Base-by-base conservation (phyloP, 2,329 filamentous ascomycete species). In the Pseudogymnoascus sp. region DNA sequence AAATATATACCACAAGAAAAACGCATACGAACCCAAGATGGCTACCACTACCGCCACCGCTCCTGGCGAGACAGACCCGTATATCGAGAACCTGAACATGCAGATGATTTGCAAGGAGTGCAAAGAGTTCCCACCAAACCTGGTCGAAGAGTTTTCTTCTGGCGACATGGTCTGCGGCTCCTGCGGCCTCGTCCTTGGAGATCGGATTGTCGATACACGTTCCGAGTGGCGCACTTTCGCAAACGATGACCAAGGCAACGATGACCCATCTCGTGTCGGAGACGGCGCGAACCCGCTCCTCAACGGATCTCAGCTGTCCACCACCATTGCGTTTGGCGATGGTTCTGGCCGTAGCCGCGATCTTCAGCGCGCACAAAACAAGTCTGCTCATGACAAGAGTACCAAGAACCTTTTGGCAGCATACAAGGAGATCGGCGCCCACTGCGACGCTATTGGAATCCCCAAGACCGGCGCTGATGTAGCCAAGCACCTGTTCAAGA, bases 171-270 rank as follows among this genome's bases (percentile, higher is more conserved):
- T 99, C 62, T 99, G 94, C 74, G 89, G 84, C 63, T 91, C 89
- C 65, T 99, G 94, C 71, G 94, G 94, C 38, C 81, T 97, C 35
- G 94, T 99, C 5, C 83, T 99, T 31, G 89, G 90, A 64, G 90
- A 93, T 71, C 89, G 91, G 68, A 92, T 94, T 73, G 92, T 99
- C 72, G 95, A 99, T 73, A 95, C 91, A 65, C 89, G 95, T 66
- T 96, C 92, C 58, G 94, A 99, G 78, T 99, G 94, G 94, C 91
- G 94, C 73, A 99, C 94, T 0, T 99, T 99, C 78, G 92, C 92
- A 73, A 97, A 97, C 74, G 94, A 99, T 72, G 95, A 99, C 74
- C 91, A 96, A 75, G 91, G 91, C 71, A 92, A 90, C 72, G 95
- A 97, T 70, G 94, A 99, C 69, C 94, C 95, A 4, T 97, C 92